Evolutionary conservation across 1,139 yeast genomes (phyloP).

Genomic region (Suhomyces taliae): DNA sequence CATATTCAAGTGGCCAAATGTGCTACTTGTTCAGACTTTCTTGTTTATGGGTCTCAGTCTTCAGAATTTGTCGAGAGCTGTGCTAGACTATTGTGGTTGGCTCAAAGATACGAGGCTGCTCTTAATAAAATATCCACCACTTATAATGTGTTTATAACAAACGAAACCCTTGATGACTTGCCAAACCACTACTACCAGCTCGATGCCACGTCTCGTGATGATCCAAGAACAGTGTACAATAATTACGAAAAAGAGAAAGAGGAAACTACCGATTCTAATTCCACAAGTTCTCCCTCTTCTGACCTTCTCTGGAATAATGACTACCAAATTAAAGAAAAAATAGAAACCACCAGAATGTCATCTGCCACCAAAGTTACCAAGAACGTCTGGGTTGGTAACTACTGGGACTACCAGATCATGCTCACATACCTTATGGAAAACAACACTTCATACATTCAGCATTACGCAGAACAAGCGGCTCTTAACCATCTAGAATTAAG

Average conservation of each 20-base stretch:
- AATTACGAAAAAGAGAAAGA: conserved; percentile 4
- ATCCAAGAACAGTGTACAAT: conserved; percentile 7
- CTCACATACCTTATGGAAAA: conserved; percentile 24
- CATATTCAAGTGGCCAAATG: conserved; percentile 74
- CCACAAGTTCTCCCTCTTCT: neutral
- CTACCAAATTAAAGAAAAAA: conserved; percentile 69
- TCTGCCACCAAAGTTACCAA: conserved; percentile 62
- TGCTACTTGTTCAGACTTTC: conserved; percentile 66
- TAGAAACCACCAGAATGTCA: conserved; percentile 83
- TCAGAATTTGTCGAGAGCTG: conserved; percentile 26
- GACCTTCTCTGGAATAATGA: conserved; percentile 62
- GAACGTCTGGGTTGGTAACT: conserved; percentile 79
- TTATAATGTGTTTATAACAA: conserved; percentile 22
- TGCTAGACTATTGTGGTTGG: conserved; percentile 53
- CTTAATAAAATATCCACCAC: conserved; percentile 6
- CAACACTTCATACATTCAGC: conserved; percentile 11
- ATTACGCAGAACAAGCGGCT: conserved; percentile 6
- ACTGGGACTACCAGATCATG: conserved; percentile 49
- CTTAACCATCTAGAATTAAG: conserved; percentile 5
- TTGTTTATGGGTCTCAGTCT: conserved; percentile 46
- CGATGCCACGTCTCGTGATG: conserved; percentile 2
- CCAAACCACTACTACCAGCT: neutral
- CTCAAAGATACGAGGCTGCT: conserved; percentile 44
- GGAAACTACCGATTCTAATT: neutral
- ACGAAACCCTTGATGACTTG: conserved; percentile 2